Evolutionary conservation across 371 early-diverging fungal species (phyloP).

Genomic region (Dichotomocladium elegans): DNA sequence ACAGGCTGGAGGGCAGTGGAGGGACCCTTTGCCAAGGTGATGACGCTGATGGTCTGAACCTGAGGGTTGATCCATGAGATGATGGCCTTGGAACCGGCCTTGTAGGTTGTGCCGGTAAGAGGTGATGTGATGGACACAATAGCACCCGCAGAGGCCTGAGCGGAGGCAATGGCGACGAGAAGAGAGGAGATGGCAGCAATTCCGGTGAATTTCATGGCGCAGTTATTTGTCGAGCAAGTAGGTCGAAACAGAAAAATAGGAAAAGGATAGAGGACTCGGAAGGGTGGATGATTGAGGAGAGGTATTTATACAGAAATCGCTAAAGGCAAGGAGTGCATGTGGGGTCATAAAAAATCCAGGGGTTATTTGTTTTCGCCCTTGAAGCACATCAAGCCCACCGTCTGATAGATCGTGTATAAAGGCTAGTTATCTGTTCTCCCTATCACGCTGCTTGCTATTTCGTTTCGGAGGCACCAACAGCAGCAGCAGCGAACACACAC

Average conservation of each 20-base stretch:
- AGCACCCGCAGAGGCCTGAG: conserved; percentile 8
- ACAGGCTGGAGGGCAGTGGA: conserved; percentile 23
- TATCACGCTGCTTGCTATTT: too few species aligned
- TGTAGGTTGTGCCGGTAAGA: conserved; percentile 14
- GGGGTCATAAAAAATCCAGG: too few species aligned
- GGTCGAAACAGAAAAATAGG: neutral
- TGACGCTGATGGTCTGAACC: conserved; percentile 13
- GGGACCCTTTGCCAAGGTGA: conserved; percentile 18
- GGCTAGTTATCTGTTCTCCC: too few species aligned
- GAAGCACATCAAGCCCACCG: too few species aligned
- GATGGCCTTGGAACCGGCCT: conserved; percentile 19
- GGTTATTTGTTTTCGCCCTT: too few species aligned
- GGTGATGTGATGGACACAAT: conserved; percentile 22
- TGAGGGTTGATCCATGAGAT: conserved; percentile 26
- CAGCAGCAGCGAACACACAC: too few species aligned
- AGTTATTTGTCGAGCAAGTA: neutral
- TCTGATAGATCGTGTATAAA: too few species aligned
- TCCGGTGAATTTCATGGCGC: conserved; percentile 19
- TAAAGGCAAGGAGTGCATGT: too few species aligned
- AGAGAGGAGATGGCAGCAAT: conserved; percentile 14
- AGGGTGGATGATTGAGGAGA: neutral
- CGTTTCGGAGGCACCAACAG: too few species aligned
- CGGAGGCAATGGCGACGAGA: conserved; percentile 14
- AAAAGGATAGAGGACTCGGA: neutral
- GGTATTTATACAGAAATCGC: conserved; percentile 5